phyloP scores from a whole-genome alignment of 2,329 filamentous ascomycete genomes.

The Pseudogymnoascus sp. region DNA sequence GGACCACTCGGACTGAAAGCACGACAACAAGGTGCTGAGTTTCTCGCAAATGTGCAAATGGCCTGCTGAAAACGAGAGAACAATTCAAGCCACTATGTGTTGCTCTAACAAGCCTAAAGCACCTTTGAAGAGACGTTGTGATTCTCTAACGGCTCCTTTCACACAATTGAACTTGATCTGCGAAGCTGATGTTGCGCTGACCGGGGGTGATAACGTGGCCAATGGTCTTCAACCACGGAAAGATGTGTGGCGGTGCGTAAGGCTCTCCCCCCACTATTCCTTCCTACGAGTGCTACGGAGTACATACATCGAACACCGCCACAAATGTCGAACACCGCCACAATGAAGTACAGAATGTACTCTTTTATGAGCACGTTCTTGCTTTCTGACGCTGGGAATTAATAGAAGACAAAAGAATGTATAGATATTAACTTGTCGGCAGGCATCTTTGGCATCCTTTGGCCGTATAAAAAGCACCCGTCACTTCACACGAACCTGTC shows the following conservation, averaged over 20 bases:
- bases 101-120: neutral
- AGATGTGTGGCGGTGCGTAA: slow-evolving; percentile 5
- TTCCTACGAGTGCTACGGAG: neutral
- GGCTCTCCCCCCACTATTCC: neutral
- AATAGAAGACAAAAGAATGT: neutral
- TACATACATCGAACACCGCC: neutral
- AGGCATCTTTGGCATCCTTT: neutral
- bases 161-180: slow-evolving; percentile 7
- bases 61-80: neutral
- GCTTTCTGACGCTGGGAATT: neutral
- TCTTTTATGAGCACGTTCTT: neutral
- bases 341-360: neutral
- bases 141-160: neutral
- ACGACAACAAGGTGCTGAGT: neutral
- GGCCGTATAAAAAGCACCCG: neutral
- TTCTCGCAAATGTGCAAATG: neutral
- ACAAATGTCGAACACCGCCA: slow-evolving; percentile 2
- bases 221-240: neutral
- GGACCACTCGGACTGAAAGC: slow-evolving; percentile 2
- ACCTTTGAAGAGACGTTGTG: neutral
- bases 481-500: neutral
- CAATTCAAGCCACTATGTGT: neutral
- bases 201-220: slow-evolving; percentile 7
- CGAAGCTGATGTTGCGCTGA: slow-evolving; percentile 5
- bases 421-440: neutral